phyloP scores from a whole-genome alignment of 2,329 filamentous ascomycete species.

The Pseudocercospora cruenta region DNA sequence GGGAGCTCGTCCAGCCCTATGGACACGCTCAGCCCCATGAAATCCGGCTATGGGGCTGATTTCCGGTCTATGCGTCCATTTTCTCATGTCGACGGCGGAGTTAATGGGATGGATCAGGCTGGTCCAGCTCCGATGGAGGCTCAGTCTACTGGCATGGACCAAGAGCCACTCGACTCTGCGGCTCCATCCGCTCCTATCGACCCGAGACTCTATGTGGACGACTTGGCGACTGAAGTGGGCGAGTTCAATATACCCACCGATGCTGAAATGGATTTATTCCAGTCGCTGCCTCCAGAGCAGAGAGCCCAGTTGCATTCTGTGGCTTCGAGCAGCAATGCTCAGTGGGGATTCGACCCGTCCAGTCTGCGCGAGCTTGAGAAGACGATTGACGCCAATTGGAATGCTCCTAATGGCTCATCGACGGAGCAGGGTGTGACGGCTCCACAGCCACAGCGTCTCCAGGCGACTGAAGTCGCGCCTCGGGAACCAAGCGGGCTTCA shows the following conservation, averaged over 20 bases:
- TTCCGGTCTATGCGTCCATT: too few relatives aligned
- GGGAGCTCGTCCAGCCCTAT: too few relatives aligned
- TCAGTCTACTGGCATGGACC: not conserved
- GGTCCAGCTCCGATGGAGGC: not conserved
- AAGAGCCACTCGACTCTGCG: not conserved
- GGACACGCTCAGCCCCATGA: too few relatives aligned
- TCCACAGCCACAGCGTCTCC: not conserved
- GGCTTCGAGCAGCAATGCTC: not conserved
- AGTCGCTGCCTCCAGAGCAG: not conserved
- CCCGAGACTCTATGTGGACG: too few relatives aligned
- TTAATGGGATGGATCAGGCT: not conserved
- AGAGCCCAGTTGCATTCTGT: not conserved
- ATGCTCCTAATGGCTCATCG: too few relatives aligned
- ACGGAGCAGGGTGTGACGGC: not conserved
- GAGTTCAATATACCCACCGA: not conserved
- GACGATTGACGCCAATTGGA: too few relatives aligned
- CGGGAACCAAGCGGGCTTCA: not conserved
- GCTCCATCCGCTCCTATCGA: not conserved
- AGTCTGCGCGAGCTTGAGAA: too few relatives aligned
- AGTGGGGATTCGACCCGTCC: too few relatives aligned
- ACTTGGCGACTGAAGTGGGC: too few relatives aligned
- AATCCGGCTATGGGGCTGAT: too few relatives aligned
- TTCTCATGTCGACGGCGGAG: too few relatives aligned
- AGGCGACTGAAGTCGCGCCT: not conserved
- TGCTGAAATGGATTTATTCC: not conserved